A percentile compares a stretch with the other conserved stretches of the same genome.
Conservation (phyloP, 441 rosid genomes). For the Syzygium syzygioides region DNA sequence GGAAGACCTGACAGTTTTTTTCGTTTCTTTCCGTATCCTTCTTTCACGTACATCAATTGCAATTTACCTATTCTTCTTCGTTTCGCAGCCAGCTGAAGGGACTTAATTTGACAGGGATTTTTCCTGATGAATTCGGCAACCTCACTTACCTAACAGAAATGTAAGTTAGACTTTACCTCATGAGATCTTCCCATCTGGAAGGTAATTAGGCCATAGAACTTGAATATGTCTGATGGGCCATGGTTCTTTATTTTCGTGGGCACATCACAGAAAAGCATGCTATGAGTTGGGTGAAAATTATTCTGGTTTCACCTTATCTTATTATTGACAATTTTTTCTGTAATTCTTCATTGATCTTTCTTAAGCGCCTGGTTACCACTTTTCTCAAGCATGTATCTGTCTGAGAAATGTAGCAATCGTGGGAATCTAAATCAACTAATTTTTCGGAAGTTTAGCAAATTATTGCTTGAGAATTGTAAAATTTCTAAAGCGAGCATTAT, state of each 20-base stretch:
- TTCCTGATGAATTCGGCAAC: slow-evolving; percentile 55
- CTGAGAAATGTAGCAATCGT: neutral
- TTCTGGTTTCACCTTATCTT: neutral
- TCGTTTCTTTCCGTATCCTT: neutral
- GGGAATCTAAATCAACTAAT: neutral
- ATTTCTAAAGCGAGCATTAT: neutral
- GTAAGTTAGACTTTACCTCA: slow-evolving; percentile 29
- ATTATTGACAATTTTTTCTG: neutral
- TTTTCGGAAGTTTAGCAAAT: neutral
- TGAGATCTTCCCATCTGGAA: neutral
- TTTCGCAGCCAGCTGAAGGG: slow-evolving; percentile 42
- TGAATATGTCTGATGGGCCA: neutral
- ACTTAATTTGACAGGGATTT: slow-evolving; percentile 40
- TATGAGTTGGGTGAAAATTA: neutral
- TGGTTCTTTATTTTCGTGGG: neutral
- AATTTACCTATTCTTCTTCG: neutral
- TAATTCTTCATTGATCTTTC: neutral
- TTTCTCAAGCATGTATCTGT: neutral
- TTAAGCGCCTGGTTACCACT: neutral
- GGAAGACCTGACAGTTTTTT: neutral
- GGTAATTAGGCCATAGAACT: neutral
- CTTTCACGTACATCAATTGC: neutral
- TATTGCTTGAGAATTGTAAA: neutral
- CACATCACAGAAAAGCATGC: neutral
- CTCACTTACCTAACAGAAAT: slow-evolving; percentile 45